These are phyloP conservation scores for Curvularia hawaiiensis DNA, from an alignment of 2,329 filamentous ascomycete species.

Conservation along the genomic window DNA sequence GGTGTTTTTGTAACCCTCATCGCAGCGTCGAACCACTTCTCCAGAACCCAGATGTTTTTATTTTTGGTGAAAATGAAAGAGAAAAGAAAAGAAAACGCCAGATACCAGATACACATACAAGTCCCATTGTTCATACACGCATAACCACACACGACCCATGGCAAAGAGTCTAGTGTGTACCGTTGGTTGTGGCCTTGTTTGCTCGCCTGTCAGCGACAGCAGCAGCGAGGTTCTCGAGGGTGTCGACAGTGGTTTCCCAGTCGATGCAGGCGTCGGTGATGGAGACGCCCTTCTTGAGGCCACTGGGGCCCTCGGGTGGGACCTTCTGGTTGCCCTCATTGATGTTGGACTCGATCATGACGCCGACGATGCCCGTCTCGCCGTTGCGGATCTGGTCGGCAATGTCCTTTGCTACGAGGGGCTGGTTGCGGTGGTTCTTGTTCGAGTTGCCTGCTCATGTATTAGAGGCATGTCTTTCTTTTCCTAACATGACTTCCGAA, in stretches of 20 bases:
- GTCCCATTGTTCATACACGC: not conserved
- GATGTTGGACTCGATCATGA: slow-evolving; percentile 99
- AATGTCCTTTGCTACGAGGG: slow-evolving; percentile 82
- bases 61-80: not conserved
- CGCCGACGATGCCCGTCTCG: slow-evolving; percentile 86
- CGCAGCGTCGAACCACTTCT: not conserved
- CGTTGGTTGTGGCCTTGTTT: slow-evolving; percentile 36
- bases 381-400: slow-evolving; percentile 86
- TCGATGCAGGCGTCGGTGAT: slow-evolving; percentile 97
- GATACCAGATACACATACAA: not conserved
- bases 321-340: slow-evolving; percentile 82
- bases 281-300: slow-evolving; percentile 84
- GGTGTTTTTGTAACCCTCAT: not conserved
- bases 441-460: slow-evolving; percentile 77
- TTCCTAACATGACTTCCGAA: not conserved
- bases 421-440: slow-evolving; percentile 98
- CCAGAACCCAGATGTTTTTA: not conserved
- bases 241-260: slow-evolving; percentile 83
- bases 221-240: slow-evolving; percentile 84
- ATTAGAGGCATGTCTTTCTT: not conserved
- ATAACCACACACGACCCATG: not conserved
- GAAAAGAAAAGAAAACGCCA: not conserved
- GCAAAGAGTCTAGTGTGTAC: slow-evolving; percentile 7
- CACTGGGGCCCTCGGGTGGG: slow-evolving; percentile 76
- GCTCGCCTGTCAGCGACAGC: slow-evolving; percentile 78